A percentile compares a stretch with the other conserved stretches of the same genome.
phyloP scores from a whole-genome alignment of 1,284 basidiomycete genomes.

The Puccinia brachypodii region DNA sequence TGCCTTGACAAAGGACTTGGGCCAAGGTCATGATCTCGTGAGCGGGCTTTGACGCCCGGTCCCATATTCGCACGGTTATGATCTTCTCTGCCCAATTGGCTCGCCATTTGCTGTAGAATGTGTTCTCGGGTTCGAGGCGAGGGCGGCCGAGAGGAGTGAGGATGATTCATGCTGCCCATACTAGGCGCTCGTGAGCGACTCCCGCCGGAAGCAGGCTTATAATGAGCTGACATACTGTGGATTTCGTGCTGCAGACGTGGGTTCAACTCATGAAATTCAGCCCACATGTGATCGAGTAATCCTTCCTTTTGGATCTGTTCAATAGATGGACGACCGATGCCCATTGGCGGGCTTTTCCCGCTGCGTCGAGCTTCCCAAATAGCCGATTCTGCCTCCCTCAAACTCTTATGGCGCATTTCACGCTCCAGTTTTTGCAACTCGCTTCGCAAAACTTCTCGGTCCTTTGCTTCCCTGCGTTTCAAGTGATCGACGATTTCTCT shows the following conservation, averaged over 20 bases:
- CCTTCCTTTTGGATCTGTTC: slow-evolving; percentile 28
- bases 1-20: slow-evolving; percentile 17
- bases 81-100: background rate
- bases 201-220: slow-evolving; percentile 4
- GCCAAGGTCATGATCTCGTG: slow-evolving; percentile 6
- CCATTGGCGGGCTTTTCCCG: slow-evolving; percentile 40
- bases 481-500: slow-evolving; percentile 39
- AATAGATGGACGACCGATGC: slow-evolving; percentile 27
- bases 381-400: slow-evolving; percentile 9
- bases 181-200: slow-evolving; percentile 4
- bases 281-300: slow-evolving; percentile 21
- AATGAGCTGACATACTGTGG: slow-evolving; percentile 2
- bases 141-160: background rate
- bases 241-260: slow-evolving; percentile 43
- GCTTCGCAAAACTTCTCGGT: slow-evolving; percentile 20
- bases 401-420: slow-evolving; percentile 15
- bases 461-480: slow-evolving; percentile 32
- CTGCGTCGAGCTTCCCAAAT: slow-evolving; percentile 19
- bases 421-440: slow-evolving; percentile 30
- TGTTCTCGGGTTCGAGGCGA: slow-evolving; percentile 1
- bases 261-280: slow-evolving; percentile 27
- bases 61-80: background rate
- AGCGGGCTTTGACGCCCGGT: slow-evolving; percentile 7
- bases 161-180: background rate
- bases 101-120: slow-evolving; percentile 1